These are phyloP conservation scores for Lippia alba DNA, from an alignment of 305 asterid species.

Conservation along the genomic window DNA sequence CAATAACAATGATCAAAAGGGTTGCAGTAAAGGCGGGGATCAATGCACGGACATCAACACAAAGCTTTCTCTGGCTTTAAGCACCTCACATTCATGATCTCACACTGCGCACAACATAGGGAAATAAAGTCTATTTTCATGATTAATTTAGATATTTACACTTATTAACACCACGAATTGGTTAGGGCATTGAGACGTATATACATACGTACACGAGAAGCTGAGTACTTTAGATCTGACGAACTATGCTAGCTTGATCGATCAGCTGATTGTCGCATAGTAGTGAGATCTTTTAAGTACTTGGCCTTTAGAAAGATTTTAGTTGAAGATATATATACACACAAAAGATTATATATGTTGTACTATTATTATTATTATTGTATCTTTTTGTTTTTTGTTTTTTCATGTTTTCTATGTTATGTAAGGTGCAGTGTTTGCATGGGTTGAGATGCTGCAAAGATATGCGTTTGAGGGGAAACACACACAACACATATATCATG, in stretches of 20 bases:
- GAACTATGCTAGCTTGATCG: slow-evolving; percentile 46
- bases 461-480: too few species aligned
- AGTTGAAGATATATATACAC: background rate
- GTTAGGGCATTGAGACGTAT: slow-evolving; percentile 7
- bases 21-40: slow-evolving; percentile 41
- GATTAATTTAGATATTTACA: background rate
- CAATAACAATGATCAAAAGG: slow-evolving; percentile 33
- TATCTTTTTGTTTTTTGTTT: background rate
- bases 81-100: slow-evolving; percentile 44
- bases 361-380: slow-evolving; percentile 8
- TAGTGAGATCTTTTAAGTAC: slow-evolving; percentile 74
- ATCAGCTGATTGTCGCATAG: slow-evolving; percentile 44
- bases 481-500: too few species aligned
- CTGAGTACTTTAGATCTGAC: slow-evolving; percentile 76
- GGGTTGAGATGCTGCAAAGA: too few species aligned
- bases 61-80: slow-evolving; percentile 75
- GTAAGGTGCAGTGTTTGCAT: too few species aligned
- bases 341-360: background rate
- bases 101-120: slow-evolving; percentile 24
- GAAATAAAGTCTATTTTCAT: background rate
- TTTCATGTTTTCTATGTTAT: too few species aligned
- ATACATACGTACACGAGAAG: slow-evolving; percentile 26
- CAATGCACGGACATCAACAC: slow-evolving; percentile 60
- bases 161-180: slow-evolving; percentile 13
- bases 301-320: slow-evolving; percentile 39